Evolutionary conservation across 371 early-diverging fungal genomes (phyloP), one percentile per base, ranked within the genome.

Genomic region (Mucor indicus): DNA sequence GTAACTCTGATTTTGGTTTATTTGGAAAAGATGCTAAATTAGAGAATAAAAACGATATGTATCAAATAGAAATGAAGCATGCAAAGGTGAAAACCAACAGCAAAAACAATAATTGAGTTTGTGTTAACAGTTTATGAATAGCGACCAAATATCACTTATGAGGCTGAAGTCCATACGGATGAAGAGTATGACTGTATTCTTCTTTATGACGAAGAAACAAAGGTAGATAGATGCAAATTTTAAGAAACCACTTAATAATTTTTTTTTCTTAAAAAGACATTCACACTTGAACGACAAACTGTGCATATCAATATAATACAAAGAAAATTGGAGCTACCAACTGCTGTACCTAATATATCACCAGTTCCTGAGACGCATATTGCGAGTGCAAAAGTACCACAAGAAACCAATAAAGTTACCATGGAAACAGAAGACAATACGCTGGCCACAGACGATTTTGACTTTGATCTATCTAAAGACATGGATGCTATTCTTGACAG

Each of bases 401-500:
- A 21, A 21, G 23, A 5, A 10, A 20, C 23, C 16, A 5, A 10
- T 19, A 19, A 10, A 4, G 19, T 16, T 4, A 39, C 20, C 19
- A 19, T 16, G 15, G 19, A 13, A 22, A 25, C 8, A 15, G 24
- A 17, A 15, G 27, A 11, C 16, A 13, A 4, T 41, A 25, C 39
- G 6, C 13, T 30, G 0, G n/a, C 16, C 7, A 40, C 17, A 4
- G 58, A 57, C 13, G 54, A 53, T 40, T 50, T 46, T 36, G 57
- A 50, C 22, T 49, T 59, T 27, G 50, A 53, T 21, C 17, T 59
- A 10, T 48, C 53, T 7, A 59, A 49, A 31, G 59, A 59, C 22
- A 53, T 59, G 50, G 53, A 59, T 40, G 59, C 37, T 24, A 53
- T 59, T 13, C 35, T 59, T 11, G 59, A 52, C 21, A 44, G 45